Base-by-base conservation (phyloP, 2,329 filamentous ascomycete species). In the Xylariaceae sp. region DNA sequence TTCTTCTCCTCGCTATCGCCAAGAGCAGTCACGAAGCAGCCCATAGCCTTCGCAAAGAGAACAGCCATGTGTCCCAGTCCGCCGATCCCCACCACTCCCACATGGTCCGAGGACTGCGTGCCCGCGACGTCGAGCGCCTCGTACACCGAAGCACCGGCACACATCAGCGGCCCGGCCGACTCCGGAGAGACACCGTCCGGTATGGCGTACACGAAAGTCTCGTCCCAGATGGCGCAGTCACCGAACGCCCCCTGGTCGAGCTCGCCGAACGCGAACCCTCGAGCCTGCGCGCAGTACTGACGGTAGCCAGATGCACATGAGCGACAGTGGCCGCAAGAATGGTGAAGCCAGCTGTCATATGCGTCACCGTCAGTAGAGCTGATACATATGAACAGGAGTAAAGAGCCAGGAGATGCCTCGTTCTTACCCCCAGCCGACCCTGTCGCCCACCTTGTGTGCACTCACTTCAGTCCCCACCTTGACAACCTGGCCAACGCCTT, bases 91-190 rank as follows among this genome's bases (percentile, higher is more conserved):
- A 84, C 67, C 36, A 67, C 51, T 8, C 62, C 64, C 32, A 67
- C 57, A 31, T 55, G 49, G 32, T 61, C 52, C 4, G 47, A 49
- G 11, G 57, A 47, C 18, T 53, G 42, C 37, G 56, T 58, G 4
- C 43, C 47, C n/a, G 48, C 48, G 28, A 50, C 48, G 11, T 42
- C 36, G 15, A 66, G 50, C 6, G 52, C 56, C 36, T 59, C 59
- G 45, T 57, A 66, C 2, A 70, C 67, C 4, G 68, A 69, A 6
- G 68, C 68, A 1, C 69, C 68, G 4, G 65, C 69, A 42, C 69
- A 72, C 59, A 71, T 68, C 24, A 74, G 55, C 4, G 69, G 69
- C 2, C 64, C 68, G 1, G 70, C 70, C 31, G 61, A 49, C n/a
- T 62, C 58, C 19, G 61, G 64, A 4, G 55, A 42, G 26, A 73